Conservation (phyloP, 2,329 filamentous ascomycete genomes). For the Cytospora piceae region DNA sequence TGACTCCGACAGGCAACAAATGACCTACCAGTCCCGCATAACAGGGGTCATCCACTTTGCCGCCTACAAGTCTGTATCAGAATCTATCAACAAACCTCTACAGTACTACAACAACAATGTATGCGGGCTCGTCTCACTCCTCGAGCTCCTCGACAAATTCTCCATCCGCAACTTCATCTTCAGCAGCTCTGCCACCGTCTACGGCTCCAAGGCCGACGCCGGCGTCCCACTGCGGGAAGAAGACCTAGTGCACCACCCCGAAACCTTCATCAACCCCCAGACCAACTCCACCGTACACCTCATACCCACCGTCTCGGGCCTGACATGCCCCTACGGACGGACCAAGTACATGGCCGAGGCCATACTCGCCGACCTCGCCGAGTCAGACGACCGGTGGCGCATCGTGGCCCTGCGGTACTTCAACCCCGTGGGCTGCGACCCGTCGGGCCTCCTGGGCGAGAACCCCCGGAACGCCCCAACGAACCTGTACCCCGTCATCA, state of each 20-base stretch:
- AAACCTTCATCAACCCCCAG: slow-evolving; percentile 47
- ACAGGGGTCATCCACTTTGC: slow-evolving; percentile 71
- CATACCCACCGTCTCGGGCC: slow-evolving; percentile 50
- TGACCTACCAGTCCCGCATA: slow-evolving; percentile 50
- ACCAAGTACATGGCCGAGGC: slow-evolving; percentile 71
- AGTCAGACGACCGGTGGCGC: slow-evolving; percentile 63
- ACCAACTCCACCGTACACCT: slow-evolving; percentile 35
- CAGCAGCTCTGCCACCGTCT: slow-evolving; percentile 69
- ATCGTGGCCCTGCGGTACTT: slow-evolving; percentile 69
- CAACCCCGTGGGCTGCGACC: slow-evolving; percentile 69
- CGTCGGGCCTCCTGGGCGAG: slow-evolving; percentile 66
- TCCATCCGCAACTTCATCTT: slow-evolving; percentile 70
- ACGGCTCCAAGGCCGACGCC: slow-evolving; percentile 57
- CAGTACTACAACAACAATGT: slow-evolving; percentile 72
- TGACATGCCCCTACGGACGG: slow-evolving; percentile 68
- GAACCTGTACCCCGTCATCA: slow-evolving; percentile 67
- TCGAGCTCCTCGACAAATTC: slow-evolving; percentile 59
- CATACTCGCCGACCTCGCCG: slow-evolving; percentile 64
- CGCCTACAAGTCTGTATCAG: slow-evolving; percentile 67
- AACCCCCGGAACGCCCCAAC: slow-evolving; percentile 64
- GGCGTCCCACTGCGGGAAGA: slow-evolving; percentile 59
- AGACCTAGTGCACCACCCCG: slow-evolving; percentile 56
- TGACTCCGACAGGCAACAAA: slow-evolving; percentile 26
- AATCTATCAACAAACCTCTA: slow-evolving; percentile 63
- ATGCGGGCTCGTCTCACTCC: slow-evolving; percentile 63